Conservation (phyloP, 805 yeast species). For the Candida ortonii region DNA sequence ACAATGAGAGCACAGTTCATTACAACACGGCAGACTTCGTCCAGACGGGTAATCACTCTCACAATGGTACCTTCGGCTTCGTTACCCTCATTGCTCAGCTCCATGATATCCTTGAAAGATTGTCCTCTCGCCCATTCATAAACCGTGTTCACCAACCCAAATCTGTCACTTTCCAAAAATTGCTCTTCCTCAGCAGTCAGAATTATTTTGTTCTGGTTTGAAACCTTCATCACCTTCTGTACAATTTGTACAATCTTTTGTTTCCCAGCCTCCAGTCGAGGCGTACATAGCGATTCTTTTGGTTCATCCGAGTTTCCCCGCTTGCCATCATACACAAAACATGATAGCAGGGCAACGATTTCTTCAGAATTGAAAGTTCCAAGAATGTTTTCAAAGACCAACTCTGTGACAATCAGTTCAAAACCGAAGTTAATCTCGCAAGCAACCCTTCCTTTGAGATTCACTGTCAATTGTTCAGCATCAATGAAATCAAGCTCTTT, state of each 20-base stretch:
- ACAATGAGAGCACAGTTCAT: slow-evolving; percentile 90
- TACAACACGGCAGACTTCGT: slow-evolving; percentile 93
- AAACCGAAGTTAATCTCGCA: slow-evolving; percentile 91
- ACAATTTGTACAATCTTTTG: slow-evolving; percentile 69
- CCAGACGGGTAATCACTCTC: slow-evolving; percentile 88
- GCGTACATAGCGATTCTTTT: slow-evolving; percentile 49
- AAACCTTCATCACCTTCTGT: slow-evolving; percentile 56
- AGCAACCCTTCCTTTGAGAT: slow-evolving; percentile 86
- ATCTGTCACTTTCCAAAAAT: slow-evolving; percentile 78
- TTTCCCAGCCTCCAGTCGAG: slow-evolving; percentile 73
- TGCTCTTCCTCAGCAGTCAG: slow-evolving; percentile 82
- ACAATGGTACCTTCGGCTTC: slow-evolving; percentile 88
- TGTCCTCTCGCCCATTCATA: slow-evolving; percentile 98
- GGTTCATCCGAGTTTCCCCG: slow-evolving; percentile 61
- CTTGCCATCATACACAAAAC: slow-evolving; percentile 89
- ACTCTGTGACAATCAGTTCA: slow-evolving; percentile 85
- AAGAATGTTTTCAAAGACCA: slow-evolving; percentile 84
- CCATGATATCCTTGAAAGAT: slow-evolving; percentile 88
- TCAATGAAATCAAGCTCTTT: slow-evolving; percentile 81
- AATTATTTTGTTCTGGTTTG: slow-evolving; percentile 64
- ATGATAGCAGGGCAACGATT: slow-evolving; percentile 89
- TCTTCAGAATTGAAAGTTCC: slow-evolving; percentile 95
- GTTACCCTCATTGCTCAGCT: slow-evolving; percentile 72
- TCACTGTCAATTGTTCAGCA: slow-evolving; percentile 61
- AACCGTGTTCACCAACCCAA: slow-evolving; percentile 88